These are phyloP conservation scores for Sideroxylon spinosum DNA, from an alignment of 179 eudicot species.

Conservation along the genomic window DNA sequence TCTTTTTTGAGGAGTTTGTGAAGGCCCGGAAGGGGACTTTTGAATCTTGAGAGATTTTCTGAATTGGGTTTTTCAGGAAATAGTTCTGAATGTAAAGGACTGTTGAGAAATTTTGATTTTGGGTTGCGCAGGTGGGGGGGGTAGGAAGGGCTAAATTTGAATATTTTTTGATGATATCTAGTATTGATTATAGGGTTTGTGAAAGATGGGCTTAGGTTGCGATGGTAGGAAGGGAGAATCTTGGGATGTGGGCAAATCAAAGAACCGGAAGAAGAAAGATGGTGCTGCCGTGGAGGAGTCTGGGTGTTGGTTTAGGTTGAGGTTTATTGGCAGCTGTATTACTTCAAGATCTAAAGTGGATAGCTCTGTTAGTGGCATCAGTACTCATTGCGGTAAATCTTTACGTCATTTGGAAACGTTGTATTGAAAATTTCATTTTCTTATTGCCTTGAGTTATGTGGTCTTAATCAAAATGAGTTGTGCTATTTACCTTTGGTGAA, in stretches of 20 bases:
- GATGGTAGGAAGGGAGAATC: conserved; percentile 30
- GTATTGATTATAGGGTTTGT: conserved; percentile 17
- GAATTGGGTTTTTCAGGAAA: conserved; percentile 8
- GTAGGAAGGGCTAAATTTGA: not conserved
- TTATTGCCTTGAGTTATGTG: not conserved
- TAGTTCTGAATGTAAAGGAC: not conserved
- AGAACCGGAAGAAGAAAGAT: conserved; percentile 30
- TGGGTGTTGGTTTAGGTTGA: conserved; percentile 46
- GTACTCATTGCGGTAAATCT: conserved; percentile 37
- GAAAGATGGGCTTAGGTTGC: conserved; percentile 39
- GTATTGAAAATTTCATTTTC: not conserved
- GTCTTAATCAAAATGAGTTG: too few relatives aligned
- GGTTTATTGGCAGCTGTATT: conserved; percentile 40
- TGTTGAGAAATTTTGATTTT: not conserved
- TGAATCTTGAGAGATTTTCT: not conserved
- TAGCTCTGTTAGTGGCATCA: conserved; percentile 43
- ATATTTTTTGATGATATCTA: not conserved
- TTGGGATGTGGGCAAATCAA: conserved; percentile 24
- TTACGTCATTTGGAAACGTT: too few relatives aligned
- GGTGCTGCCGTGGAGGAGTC: conserved; percentile 20
- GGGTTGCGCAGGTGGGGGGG: too few relatives aligned
- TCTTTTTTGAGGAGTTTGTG: not conserved
- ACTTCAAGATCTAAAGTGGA: conserved; percentile 61
- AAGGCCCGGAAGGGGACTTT: too few relatives aligned
- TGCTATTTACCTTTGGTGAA: not conserved